Evolutionary conservation across 176 grass and related monocot species (phyloP).

Genomic region (Paspalum vaginatum): DNA sequence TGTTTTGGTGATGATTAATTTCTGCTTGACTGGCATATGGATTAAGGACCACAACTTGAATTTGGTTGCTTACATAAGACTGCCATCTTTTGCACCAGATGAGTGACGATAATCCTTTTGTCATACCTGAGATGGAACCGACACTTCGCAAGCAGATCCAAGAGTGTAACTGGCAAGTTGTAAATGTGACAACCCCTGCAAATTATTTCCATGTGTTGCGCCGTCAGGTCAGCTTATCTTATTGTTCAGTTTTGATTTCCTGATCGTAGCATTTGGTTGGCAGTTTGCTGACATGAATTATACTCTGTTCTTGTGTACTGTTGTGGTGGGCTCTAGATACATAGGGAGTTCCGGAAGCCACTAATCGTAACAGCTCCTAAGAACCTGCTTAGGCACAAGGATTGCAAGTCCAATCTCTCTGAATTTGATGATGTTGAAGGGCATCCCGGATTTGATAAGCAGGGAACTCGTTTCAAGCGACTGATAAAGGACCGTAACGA

Average conservation of each 20-base stretch:
- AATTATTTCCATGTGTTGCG: conserved; percentile 96
- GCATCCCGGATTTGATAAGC: conserved; percentile 89
- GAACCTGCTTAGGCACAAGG: conserved; percentile 90
- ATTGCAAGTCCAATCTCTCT: conserved; percentile 91
- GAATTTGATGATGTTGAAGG: conserved; percentile 96
- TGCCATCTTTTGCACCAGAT: conserved; percentile 53
- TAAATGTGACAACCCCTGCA: conserved; percentile 96
- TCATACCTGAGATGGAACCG: conserved; percentile 95
- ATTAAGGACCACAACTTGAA: conserved; percentile 16
- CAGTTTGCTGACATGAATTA: background rate
- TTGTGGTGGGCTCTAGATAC: conserved; percentile 55
- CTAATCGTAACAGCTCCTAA: conserved; percentile 85
- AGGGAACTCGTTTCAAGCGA: conserved; percentile 95
- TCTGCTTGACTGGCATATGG: background rate
- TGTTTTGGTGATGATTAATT: background rate
- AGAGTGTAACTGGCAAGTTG: conserved; percentile 97
- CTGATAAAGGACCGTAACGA: conserved; percentile 87
- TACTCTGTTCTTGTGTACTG: conserved; percentile 9
- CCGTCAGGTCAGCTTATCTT: conserved; percentile 67
- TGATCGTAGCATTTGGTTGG: background rate
- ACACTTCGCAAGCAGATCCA: conserved; percentile 96
- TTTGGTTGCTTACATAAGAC: conserved; percentile 3
- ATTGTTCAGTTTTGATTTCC: background rate
- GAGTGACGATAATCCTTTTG: conserved; percentile 94
- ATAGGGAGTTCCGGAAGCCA: conserved; percentile 89